Evolutionary conservation across 805 yeast species (phyloP), one percentile per base, ranked within the genome.

Genomic region (Candida stauntonica): DNA sequence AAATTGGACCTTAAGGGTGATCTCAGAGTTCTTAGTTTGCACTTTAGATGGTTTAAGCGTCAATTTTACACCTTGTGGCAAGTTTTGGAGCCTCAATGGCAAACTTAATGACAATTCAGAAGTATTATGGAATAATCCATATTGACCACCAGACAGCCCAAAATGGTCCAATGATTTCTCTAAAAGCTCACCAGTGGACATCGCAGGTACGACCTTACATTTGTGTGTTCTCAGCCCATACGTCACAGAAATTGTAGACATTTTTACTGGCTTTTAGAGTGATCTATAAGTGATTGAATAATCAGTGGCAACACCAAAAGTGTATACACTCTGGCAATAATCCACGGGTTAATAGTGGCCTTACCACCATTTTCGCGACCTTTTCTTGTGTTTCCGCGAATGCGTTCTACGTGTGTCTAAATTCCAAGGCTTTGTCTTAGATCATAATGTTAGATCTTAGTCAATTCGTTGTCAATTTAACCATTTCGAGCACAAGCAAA

Each of bases 1-100:
- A 33, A 55, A 49, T 31, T 57, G 63, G 29, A 65, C 43, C 41
- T 64, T 58, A 24, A 66, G 40, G 18, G 55, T 63, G 13, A 63
- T 45, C 11, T 40, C 42, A 2, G 44, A 30, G 9, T 31, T 33
- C 7, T 15, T 15, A n/a, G n/a, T n/a, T 15, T 29, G 26, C 6
- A 33, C 2, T 7, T 36, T 29, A 1, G 47, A 31, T 12, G 37
- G 34, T 26, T 47, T 44, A 30, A 71, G 44, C 7, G 55, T 54
- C 26, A 73, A 39, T 31, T 68, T 72, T 14, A 64, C 67, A 11
- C 77, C 77, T 5, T 62, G 54, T 2, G 76, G 71, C 15, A 73
- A 45, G 36, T 67, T 66, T 13, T 67, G 48, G 14, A 72, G 48
- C 41, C 77, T 58, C 43, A 67, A 52, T 1, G 78, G 77, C 24